These are phyloP conservation scores for Lachancea waltii DNA, from an alignment of 805 yeast genomes.

Conservation along the genomic window DNA sequence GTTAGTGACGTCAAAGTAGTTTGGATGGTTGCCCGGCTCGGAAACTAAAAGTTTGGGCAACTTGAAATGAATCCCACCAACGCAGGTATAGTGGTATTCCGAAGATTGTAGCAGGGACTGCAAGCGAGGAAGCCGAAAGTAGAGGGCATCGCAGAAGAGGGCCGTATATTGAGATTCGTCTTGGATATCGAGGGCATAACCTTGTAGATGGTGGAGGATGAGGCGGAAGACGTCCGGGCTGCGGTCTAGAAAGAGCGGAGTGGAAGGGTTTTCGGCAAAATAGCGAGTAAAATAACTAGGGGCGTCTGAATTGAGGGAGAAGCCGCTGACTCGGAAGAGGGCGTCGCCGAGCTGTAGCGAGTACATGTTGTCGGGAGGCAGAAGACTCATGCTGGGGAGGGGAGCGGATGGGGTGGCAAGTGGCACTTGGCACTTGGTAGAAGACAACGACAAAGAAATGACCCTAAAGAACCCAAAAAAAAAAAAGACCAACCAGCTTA, in stretches of 20 bases:
- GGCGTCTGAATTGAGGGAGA: slow-evolving; percentile 76
- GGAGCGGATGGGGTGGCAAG: neutral
- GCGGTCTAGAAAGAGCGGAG: slow-evolving; percentile 59
- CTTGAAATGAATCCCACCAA: slow-evolving; percentile 57
- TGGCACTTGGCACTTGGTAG: too few relatives aligned
- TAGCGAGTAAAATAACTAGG: slow-evolving; percentile 83
- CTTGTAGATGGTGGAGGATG: slow-evolving; percentile 71
- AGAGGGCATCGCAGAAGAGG: slow-evolving; percentile 62
- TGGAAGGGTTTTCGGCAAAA: slow-evolving; percentile 35
- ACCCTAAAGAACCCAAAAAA: too few relatives aligned
- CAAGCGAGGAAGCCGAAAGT: slow-evolving; percentile 58
- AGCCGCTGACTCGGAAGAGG: slow-evolving; percentile 58
- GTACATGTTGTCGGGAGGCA: slow-evolving; percentile 67
- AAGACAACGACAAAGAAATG: too few relatives aligned
- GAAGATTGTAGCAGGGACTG: slow-evolving; percentile 42
- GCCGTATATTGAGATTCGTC: slow-evolving; percentile 56
- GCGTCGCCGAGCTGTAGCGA: slow-evolving; percentile 63
- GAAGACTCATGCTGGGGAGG: slow-evolving; percentile 8
- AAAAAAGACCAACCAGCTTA: too few relatives aligned
- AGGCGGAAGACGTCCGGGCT: slow-evolving; percentile 61
- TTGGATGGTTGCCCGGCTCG: slow-evolving; percentile 65
- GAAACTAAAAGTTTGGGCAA: slow-evolving; percentile 50
- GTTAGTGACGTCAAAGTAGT: slow-evolving; percentile 62
- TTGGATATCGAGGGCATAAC: slow-evolving; percentile 60
- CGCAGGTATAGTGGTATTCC: slow-evolving; percentile 46